Evolutionary conservation across 257 asterid genomes (phyloP), one percentile per base, ranked within the genome.

Genomic region (Leonotis leonurus): DNA sequence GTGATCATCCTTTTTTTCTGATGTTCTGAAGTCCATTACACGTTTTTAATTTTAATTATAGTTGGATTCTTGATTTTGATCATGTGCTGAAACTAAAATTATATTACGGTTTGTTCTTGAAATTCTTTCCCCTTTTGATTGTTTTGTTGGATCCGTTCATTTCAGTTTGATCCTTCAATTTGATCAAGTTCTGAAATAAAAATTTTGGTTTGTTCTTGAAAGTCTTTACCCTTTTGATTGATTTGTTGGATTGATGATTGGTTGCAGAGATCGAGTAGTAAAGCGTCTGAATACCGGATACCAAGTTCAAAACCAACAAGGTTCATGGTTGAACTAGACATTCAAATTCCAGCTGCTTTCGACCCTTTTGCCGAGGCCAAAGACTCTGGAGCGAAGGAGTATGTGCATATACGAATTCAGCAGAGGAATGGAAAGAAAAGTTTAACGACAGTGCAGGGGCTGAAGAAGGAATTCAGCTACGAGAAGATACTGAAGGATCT

Each of bases 381-480:
- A 66, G 83, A 85, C 14, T 69, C 85, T 1, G 91, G 90, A 6
- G 73, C 82, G 1, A 85, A 86, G 20, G 96, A 83, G 67, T 82
- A 89, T 83, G 97, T 89, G 26, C 97, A 89, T 67, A 79, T 89
- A 1, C 89, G 97, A 3, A 83, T 89, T 14, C 97, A 89, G 51
- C 95, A 89, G 60, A 83, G 97, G 75, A 89, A 86, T 84, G 97
- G 95, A 2, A 86, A 81, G 73, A 89, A 89, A 63, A 80, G 86
- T 64, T 40, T 86, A 78, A 89, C 95, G 0, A 86, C 94, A 0
- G 90, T 89, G 12, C 91, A 87, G 40, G 95, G 95, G 5, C 75
- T 89, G 82, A 81, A 50, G 45, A 83, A 75, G 64, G 89, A 86
- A 5, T 81, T 73, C 78, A 89, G 91, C 81, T 84, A 84, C 85